A percentile compares a stretch with the other conserved stretches of the same genome.
Conservation (phyloP, 2,329 filamentous ascomycete genomes). For the Madurella fahalii region DNA sequence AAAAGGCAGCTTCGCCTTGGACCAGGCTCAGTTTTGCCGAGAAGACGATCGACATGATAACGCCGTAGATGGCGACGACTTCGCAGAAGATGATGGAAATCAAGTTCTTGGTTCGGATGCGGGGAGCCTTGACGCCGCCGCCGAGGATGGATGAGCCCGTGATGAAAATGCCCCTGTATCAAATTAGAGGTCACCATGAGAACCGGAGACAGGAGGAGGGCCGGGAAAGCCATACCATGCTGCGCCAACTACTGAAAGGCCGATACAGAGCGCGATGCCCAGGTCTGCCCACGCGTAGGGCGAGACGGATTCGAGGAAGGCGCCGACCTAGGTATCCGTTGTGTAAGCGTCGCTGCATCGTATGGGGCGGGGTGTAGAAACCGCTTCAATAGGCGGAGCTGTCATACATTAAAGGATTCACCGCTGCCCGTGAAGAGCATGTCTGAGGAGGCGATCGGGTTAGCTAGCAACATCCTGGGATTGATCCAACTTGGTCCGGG, state of each 20-base stretch:
- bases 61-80: slow-evolving; percentile 98
- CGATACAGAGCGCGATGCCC: slow-evolving; percentile 92
- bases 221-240: slow-evolving; percentile 70
- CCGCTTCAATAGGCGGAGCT: background rate
- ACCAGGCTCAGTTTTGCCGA: slow-evolving; percentile 77
- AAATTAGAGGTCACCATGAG: slow-evolving; percentile 6
- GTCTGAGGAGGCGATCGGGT: slow-evolving; percentile 56
- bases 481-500: slow-evolving; percentile 24
- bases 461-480: slow-evolving; percentile 10
- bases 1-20: slow-evolving; percentile 61
- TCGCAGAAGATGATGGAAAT: slow-evolving; percentile 99
- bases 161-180: slow-evolving; percentile 89
- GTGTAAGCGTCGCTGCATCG: slow-evolving; percentile 20
- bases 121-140: slow-evolving; percentile 90
- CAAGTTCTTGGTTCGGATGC: slow-evolving; percentile 98
- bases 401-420: slow-evolving; percentile 85
- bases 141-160: slow-evolving; percentile 97
- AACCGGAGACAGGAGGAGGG: background rate
- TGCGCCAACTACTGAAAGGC: slow-evolving; percentile 91
- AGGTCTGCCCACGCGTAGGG: slow-evolving; percentile 90
- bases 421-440: slow-evolving; percentile 98
- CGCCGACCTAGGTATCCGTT: slow-evolving; percentile 62
- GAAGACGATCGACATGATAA: slow-evolving; percentile 99
- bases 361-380: background rate
- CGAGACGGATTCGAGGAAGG: slow-evolving; percentile 89